Conservation (phyloP, 495 filamentous ascomycete genomes). For the Astrothelium subdiscretum region DNA sequence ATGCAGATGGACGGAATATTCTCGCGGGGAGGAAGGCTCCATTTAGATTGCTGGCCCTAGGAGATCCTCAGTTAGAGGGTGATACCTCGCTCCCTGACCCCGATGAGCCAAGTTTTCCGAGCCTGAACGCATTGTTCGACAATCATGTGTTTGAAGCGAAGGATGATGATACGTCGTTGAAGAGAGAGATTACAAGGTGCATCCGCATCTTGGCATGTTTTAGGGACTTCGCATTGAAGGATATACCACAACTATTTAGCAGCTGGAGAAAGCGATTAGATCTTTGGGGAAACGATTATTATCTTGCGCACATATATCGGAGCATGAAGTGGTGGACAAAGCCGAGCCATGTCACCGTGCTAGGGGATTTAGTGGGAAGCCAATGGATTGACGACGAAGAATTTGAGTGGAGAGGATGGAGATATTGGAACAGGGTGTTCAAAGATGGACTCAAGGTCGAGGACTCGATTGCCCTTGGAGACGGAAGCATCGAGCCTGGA, state of each 20-base stretch:
- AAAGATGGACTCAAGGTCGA: constrained; percentile 49
- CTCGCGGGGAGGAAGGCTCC: constrained; percentile 36
- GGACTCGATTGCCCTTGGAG: constrained; percentile 7
- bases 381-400: constrained; percentile 88
- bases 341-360: constrained; percentile 78
- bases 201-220: background rate
- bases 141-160: background rate
- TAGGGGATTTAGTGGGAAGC: constrained; percentile 89
- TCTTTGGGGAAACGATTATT: constrained; percentile 85
- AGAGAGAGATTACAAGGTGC: background rate
- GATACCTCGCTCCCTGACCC: constrained; percentile 65
- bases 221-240: constrained; percentile 38
- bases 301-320: constrained; percentile 88
- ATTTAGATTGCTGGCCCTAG: constrained; percentile 81
- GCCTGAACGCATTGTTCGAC: constrained; percentile 19
- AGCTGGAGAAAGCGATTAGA: constrained; percentile 69
- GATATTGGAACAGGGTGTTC: constrained; percentile 82
- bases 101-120: constrained; percentile 47
- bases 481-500: constrained; percentile 17
- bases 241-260: constrained; percentile 51
- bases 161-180: background rate
- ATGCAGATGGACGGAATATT: constrained; percentile 15
- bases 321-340: constrained; percentile 65
- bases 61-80: constrained; percentile 91
- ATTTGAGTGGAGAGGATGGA: constrained; percentile 54